phyloP scores from a whole-genome alignment of 441 rosid species.

The Erodium trifolium region DNA sequence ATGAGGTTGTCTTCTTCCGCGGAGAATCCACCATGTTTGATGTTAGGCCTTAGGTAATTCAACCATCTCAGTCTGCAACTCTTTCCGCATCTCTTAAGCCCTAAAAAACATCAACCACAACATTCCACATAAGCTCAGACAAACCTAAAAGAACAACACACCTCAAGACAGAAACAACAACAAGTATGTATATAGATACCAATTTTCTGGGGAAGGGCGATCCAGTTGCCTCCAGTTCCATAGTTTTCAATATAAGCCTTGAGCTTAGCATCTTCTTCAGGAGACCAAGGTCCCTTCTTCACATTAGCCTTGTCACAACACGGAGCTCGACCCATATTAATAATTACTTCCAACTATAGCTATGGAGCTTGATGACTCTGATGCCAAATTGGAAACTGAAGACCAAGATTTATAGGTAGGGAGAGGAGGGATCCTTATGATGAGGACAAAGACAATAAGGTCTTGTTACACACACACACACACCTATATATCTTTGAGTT shows the following conservation, averaged over 20 bases:
- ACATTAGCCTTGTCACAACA: constrained; percentile 92
- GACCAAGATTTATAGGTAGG: background rate
- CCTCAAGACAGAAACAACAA: no score
- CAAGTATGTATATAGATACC: constrained; percentile 32
- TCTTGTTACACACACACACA: no score
- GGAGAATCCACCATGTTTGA: constrained; percentile 94
- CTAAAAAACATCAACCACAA: constrained; percentile 23
- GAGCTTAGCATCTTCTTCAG: no score
- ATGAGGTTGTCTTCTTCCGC: constrained; percentile 96
- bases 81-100: constrained; percentile 91
- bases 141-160: background rate
- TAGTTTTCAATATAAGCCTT: no score
- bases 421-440: background rate
- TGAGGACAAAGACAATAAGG: background rate
- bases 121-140: constrained; percentile 6
- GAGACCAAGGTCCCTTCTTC: constrained; percentile 95
- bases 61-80: constrained; percentile 97
- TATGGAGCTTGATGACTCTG: background rate
- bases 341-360: no score
- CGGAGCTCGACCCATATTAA: constrained; percentile 89
- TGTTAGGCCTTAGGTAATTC: constrained; percentile 89
- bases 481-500: background rate
- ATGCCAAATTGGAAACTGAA: background rate
- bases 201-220: constrained; percentile 89
- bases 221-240: no score